Evolutionary conservation across 331 rosid species (phyloP).

Genomic region (Malus hybrid): DNA sequence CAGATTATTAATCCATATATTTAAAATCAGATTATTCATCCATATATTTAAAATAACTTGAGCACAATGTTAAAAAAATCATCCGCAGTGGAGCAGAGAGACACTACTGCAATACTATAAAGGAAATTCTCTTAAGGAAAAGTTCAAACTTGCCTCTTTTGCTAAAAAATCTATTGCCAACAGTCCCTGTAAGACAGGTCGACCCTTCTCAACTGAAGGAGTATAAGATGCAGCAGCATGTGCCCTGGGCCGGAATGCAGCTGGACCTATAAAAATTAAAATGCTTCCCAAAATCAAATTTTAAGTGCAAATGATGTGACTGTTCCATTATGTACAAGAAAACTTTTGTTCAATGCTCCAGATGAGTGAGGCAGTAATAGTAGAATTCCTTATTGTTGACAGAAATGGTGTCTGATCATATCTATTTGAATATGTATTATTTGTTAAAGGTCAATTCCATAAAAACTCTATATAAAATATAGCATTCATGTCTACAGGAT

Average conservation of each 20-base stretch:
- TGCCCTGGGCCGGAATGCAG: conserved; percentile 97
- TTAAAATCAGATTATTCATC: conserved; percentile 4
- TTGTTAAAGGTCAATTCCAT: not conserved
- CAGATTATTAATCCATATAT: conserved; percentile 1
- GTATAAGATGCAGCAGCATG: conserved; percentile 65
- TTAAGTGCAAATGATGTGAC: not conserved
- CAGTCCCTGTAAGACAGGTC: conserved; percentile 95
- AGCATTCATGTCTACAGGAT: not conserved
- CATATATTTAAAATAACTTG: conserved; percentile 6
- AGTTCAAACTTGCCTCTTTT: conserved; percentile 63
- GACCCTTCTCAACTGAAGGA: conserved; percentile 81
- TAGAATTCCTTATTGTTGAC: not conserved
- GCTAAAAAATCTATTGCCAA: conserved; percentile 90
- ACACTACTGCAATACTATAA: not conserved
- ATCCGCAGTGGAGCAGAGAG: not conserved
- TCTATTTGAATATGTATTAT: not conserved
- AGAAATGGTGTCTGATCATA: not conserved
- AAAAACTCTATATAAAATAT: not conserved
- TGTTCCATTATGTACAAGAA: not conserved
- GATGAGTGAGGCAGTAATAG: not conserved
- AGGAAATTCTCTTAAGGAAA: not conserved
- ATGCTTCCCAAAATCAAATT: not conserved
- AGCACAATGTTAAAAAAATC: conserved; percentile 1
- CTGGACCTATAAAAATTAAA: conserved; percentile 75
- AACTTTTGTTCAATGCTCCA: not conserved